These are phyloP conservation scores for Heterobasidion parviporum DNA, from an alignment of 1,284 basidiomycete genomes.

Conservation along the genomic window DNA sequence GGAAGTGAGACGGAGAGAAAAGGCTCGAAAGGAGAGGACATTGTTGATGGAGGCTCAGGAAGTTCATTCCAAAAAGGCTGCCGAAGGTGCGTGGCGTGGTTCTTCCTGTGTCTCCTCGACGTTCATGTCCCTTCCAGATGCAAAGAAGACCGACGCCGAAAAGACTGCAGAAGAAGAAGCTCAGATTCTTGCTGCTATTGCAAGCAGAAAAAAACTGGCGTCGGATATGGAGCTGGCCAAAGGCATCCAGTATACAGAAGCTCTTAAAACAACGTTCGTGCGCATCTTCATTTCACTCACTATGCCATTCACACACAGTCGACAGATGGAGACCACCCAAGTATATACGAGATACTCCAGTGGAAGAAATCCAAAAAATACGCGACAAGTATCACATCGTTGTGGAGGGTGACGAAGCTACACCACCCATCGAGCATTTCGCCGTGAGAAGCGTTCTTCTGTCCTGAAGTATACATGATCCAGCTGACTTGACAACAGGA, in stretches of 20 bases:
- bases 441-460: slow-evolving; percentile 37
- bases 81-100: slow-evolving; percentile 53
- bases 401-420: slow-evolving; percentile 87
- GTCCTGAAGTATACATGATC: too few species aligned
- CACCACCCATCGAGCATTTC: slow-evolving; percentile 91
- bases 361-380: slow-evolving; percentile 65
- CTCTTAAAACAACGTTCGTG: slow-evolving; percentile 69
- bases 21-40: slow-evolving; percentile 74
- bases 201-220: slow-evolving; percentile 83
- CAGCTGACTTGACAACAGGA: slow-evolving; percentile 43
- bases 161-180: slow-evolving; percentile 85
- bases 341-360: slow-evolving; percentile 68
- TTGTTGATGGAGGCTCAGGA: slow-evolving; percentile 88
- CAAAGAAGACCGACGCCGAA: slow-evolving; percentile 78
- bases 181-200: slow-evolving; percentile 87
- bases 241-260: slow-evolving; percentile 86
- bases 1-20: slow-evolving; percentile 67
- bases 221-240: slow-evolving; percentile 90
- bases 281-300: slow-evolving; percentile 15
- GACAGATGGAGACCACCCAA: slow-evolving; percentile 81
- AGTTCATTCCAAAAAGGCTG: slow-evolving; percentile 75
- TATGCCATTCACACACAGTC: slow-evolving; percentile 7
- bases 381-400: slow-evolving; percentile 91
- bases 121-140: slow-evolving; percentile 42
- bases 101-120: not conserved